Evolutionary conservation across 2,329 filamentous ascomycete genomes (phyloP).

Genomic region (Escovopsis sp.): DNA sequence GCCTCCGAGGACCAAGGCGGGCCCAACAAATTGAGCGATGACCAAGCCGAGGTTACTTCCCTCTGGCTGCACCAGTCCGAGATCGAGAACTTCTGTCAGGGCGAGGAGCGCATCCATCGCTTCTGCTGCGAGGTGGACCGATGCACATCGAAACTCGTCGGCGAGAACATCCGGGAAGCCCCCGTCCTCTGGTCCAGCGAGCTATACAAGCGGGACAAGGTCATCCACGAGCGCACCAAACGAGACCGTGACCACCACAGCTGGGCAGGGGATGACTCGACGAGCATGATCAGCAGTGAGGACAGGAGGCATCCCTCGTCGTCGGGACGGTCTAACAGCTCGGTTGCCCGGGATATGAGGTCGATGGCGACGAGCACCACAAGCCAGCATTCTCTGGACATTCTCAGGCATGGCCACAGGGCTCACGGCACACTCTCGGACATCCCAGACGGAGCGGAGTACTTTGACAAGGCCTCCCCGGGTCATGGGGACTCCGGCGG

Average conservation of each 20-base stretch:
- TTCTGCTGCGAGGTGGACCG: conserved; percentile 83
- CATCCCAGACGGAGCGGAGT: conserved; percentile 53
- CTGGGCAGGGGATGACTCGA: conserved; percentile 33
- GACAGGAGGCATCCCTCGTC: conserved; percentile 32
- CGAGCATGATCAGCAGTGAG: conserved; percentile 40
- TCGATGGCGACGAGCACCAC: conserved; percentile 31
- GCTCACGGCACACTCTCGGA: conserved; percentile 46
- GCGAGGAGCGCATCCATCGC: conserved; percentile 86
- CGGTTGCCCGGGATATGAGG: conserved; percentile 42
- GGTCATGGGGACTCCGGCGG: conserved; percentile 58
- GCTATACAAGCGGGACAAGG: conserved; percentile 66
- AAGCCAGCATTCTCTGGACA: conserved; percentile 57
- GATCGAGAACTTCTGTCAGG: conserved; percentile 86
- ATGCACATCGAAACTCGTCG: conserved; percentile 73
- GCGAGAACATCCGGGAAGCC: conserved; percentile 68
- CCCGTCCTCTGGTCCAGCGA: conserved; percentile 89
- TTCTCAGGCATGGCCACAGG: conserved; percentile 47
- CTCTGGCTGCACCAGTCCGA: conserved; percentile 70
- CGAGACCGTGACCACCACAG: conserved; percentile 30
- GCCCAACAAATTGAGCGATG: conserved; percentile 89
- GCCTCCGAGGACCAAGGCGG: conserved; percentile 73
- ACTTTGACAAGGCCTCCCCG: conserved; percentile 54
- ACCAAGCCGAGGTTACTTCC: conserved; percentile 73
- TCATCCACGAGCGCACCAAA: conserved; percentile 35
- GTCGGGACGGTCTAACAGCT: conserved; percentile 28